Conservation (phyloP, 2,329 filamentous ascomycete species). For the Bipolaris bicolor region DNA sequence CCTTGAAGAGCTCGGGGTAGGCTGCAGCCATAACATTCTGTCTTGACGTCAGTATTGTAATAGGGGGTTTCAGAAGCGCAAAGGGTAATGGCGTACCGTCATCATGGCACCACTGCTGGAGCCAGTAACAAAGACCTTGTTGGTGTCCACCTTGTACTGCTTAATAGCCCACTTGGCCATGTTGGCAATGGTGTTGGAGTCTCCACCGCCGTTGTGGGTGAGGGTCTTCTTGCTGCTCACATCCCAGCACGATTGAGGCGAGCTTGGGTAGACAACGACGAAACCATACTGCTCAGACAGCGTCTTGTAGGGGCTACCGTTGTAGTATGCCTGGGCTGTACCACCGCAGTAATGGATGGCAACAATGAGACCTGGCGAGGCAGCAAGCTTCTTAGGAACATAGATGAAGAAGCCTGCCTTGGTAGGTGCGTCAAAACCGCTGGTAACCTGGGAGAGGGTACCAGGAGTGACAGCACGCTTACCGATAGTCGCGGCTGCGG, state of each 20-base stretch:
- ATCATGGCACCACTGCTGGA: slow-evolving; percentile 63
- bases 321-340: slow-evolving; percentile 57
- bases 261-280: slow-evolving; percentile 65
- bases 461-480: slow-evolving; percentile 39
- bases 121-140: slow-evolving; percentile 62
- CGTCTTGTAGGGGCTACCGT: slow-evolving; percentile 59
- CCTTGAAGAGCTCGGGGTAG: slow-evolving; percentile 63
- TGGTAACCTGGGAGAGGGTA: slow-evolving; percentile 48
- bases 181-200: slow-evolving; percentile 63
- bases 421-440: slow-evolving; percentile 51
- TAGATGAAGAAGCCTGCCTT: slow-evolving; percentile 61
- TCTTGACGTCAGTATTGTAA: slow-evolving; percentile 6
- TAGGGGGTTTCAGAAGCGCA: too few relatives aligned
- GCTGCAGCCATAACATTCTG: slow-evolving; percentile 57
- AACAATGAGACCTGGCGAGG: slow-evolving; percentile 60
- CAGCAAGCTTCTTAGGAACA: slow-evolving; percentile 53
- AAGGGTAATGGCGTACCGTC: slow-evolving; percentile 47
- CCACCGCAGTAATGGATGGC: slow-evolving; percentile 65
- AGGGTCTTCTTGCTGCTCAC: slow-evolving; percentile 62
- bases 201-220: slow-evolving; percentile 63
- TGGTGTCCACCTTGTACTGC: slow-evolving; percentile 59
- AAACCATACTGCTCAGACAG: slow-evolving; percentile 63
- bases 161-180: slow-evolving; percentile 63
- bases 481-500: slow-evolving; percentile 28
- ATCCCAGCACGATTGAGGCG: slow-evolving; percentile 65